A percentile compares a stretch with the other conserved stretches of the same genome.
Evolutionary conservation across 2,329 filamentous ascomycete species (phyloP).

Genomic region (Neonectria sp.): DNA sequence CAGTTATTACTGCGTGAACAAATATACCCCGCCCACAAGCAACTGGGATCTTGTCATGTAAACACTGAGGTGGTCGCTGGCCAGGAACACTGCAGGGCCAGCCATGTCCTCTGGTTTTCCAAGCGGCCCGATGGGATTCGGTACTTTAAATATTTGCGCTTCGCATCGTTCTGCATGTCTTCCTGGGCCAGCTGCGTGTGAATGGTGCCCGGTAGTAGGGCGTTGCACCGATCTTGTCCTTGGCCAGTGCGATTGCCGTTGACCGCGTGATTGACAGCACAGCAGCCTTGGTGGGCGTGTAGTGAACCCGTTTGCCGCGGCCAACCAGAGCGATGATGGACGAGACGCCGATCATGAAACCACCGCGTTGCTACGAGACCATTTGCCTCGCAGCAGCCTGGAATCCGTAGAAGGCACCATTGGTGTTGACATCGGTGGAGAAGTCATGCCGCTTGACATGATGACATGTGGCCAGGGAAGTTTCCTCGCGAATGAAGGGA

Average conservation of each 20-base stretch:
- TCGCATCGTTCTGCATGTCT: conserved; percentile 77
- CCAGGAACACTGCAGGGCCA: conserved; percentile 81
- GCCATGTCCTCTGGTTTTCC: conserved; percentile 75
- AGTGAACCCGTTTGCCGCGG: conserved; percentile 81
- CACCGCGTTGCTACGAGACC: conserved; percentile 69
- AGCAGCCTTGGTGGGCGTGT: conserved; percentile 87
- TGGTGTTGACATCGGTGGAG: conserved; percentile 57
- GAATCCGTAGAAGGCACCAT: conserved; percentile 84
- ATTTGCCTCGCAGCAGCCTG: conserved; percentile 87
- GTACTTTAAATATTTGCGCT: conserved; percentile 82
- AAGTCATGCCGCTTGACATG: no score
- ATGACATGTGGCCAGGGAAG: no score
- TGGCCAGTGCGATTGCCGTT: conserved; percentile 76
- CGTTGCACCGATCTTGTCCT: conserved; percentile 83
- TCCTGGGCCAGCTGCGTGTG: conserved; percentile 84
- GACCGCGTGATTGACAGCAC: conserved; percentile 73
- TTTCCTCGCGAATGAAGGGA: no score
- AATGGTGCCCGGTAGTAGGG: conserved; percentile 83
- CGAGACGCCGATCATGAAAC: conserved; percentile 81
- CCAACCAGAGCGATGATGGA: conserved; percentile 81
- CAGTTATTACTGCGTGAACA: conserved; percentile 76
- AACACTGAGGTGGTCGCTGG: conserved; percentile 73
- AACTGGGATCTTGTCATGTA: conserved; percentile 80
- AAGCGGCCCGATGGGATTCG: conserved; percentile 80
- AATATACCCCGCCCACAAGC: conserved; percentile 82